A percentile compares a stretch with the other conserved stretches of the same genome.
These are phyloP conservation scores for Bothriochloa decipiens DNA, from an alignment of 176 grass and related monocot species.

Conservation along the genomic window DNA sequence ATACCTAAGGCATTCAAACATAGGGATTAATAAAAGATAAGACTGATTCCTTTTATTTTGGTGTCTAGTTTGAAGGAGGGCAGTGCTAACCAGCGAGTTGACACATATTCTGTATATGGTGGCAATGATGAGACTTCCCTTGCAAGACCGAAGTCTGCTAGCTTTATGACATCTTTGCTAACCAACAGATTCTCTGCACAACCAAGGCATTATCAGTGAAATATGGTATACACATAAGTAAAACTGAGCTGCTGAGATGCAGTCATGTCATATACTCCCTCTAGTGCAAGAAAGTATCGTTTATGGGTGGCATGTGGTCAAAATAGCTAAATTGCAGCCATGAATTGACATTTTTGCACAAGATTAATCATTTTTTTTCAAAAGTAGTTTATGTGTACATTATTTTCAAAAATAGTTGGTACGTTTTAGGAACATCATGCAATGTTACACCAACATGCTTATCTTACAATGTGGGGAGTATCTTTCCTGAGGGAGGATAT, in stretches of 20 bases:
- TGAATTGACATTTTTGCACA: background rate
- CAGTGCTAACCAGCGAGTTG: constrained; percentile 79
- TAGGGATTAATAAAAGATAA: constrained; percentile 35
- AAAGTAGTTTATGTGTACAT: too few relatives aligned
- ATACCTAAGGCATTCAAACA: constrained; percentile 70
- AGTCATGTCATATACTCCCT: background rate
- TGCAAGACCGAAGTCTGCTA: constrained; percentile 96
- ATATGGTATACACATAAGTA: background rate
- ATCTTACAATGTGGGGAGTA: background rate
- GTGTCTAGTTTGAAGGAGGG: background rate
- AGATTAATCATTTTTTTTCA: background rate
- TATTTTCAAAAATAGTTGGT: background rate
- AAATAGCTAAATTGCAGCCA: background rate
- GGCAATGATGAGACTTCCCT: constrained; percentile 84
- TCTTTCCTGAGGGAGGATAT: background rate
- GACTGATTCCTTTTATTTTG: background rate
- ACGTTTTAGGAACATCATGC: background rate
- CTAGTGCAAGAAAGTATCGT: background rate
- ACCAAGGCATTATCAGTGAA: constrained; percentile 23
- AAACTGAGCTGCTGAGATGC: background rate
- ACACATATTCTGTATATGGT: constrained; percentile 99
- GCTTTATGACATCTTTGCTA: constrained; percentile 90
- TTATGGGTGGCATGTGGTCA: background rate
- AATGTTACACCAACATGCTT: background rate
- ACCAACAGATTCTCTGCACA: constrained; percentile 90